Evolutionary conservation across 345 rosid genomes (phyloP), one percentile per base, ranked within the genome.

Genomic region (Hibiscus mutabilis): DNA sequence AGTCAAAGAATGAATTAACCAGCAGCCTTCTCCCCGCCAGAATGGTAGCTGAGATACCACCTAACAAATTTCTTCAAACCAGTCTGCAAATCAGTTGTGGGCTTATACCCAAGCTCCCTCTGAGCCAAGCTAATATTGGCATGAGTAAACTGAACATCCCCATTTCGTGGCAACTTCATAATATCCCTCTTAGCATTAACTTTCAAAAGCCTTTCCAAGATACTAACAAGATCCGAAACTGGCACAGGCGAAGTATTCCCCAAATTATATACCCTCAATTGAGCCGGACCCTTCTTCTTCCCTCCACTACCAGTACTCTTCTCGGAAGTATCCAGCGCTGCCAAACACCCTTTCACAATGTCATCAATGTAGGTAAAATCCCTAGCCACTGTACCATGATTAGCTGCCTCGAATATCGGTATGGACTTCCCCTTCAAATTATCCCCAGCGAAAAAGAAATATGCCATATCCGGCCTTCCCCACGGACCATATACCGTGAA

Each of bases 381-480:
- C 74, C 98, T 82, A 46, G 97, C 96, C 69, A 91, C 97, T 0
- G 93, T 79, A 3, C 91, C 96, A 42, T 85, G 93, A 76, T 85
- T 78, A 31, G 87, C 77, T 0, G 84, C 87, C 76, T 89, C 97
- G 72, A 91, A 91, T 2, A 91, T 84, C 0, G 96, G 58, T 10
- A 91, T 89, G 5, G 81, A 51, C 81, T 91, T 91, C 33, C 97
- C 89, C 63, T 85, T 86, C 69, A 91, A 74, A 7, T 89, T 88
- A 75, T 91, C 93, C 71, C 69, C 89, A 0, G 97, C 88, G 77
- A 91, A 91, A 78, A 89, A 91, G 86, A 89, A 91, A 76, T 91
- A 91, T 4, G 97, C 96, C 97, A 91, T 91, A 78, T 91, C 97
- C 6, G 97, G 97, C 68, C 97, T 86, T 16, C 97, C 97, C 97